phyloP scores from a whole-genome alignment of 2,329 filamentous ascomycete species.

The Penicillium glabrum region DNA sequence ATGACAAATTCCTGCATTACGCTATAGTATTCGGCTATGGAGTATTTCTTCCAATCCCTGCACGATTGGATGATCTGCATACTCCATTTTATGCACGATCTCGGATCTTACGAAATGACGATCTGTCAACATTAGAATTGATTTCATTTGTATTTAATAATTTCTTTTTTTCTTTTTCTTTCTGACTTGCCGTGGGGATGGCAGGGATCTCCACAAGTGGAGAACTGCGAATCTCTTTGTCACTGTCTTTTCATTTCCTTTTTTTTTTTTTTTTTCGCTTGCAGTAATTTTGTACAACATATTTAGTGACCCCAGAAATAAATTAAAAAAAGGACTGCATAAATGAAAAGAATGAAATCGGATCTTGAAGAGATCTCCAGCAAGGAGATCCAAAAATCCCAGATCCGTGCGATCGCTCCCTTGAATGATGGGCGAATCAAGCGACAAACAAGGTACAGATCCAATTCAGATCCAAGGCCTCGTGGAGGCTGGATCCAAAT shows the following conservation, averaged over 20 bases:
- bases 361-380: background rate
- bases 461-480: constrained; percentile 11
- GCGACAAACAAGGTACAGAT: background rate
- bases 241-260: background rate
- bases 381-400: background rate
- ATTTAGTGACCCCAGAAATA: background rate
- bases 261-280: background rate
- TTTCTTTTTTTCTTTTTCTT: background rate
- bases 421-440: constrained; percentile 15
- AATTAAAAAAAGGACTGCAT: background rate
- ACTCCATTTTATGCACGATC: constrained; percentile 23
- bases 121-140: constrained; percentile 5
- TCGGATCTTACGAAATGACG: constrained; percentile 17
- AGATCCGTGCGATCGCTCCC: constrained; percentile 9
- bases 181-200: background rate
- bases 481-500: constrained; percentile 15
- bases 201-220: background rate
- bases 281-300: background rate
- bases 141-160: background rate
- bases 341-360: background rate
- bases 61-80: constrained; percentile 27
- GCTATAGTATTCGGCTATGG: constrained; percentile 7
- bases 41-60: constrained; percentile 16
- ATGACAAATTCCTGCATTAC: constrained; percentile 22
- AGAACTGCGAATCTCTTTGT: background rate